Evolutionary conservation across 768 basidiomycete genomes (phyloP).

Genomic region (Rhizopogon rudus): DNA sequence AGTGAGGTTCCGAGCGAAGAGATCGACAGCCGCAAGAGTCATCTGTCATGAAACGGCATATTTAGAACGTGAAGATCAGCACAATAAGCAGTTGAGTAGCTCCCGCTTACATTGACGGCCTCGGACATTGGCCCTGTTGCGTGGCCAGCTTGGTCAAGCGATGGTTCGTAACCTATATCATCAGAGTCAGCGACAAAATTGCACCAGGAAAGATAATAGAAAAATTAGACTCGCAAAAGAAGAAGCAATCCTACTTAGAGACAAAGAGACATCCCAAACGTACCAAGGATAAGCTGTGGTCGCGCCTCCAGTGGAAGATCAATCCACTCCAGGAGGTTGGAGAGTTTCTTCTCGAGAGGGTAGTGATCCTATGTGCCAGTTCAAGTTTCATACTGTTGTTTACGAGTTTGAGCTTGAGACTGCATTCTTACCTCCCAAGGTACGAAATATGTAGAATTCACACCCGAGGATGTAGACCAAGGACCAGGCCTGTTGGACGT

Average conservation of each 20-base stretch:
- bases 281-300: conserved; percentile 76
- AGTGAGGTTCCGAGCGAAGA: conserved; percentile 69
- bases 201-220: not conserved
- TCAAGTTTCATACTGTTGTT: not conserved
- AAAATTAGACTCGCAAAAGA: not conserved
- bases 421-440: conserved; percentile 60
- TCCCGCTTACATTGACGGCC: conserved; percentile 57
- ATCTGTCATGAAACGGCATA: conserved; percentile 31
- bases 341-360: conserved; percentile 62
- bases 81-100: not conserved
- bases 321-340: conserved; percentile 78
- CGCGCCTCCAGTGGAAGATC: conserved; percentile 67
- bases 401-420: not conserved
- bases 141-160: conserved; percentile 84
- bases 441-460: conserved; percentile 67
- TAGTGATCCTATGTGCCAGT: conserved; percentile 43
- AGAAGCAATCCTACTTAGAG: not conserved
- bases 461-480: conserved; percentile 59
- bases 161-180: conserved; percentile 70
- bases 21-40: conserved; percentile 65
- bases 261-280: conserved; percentile 13
- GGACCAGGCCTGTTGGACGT: conserved; percentile 69
- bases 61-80: not conserved
- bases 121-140: conserved; percentile 61
- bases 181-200: not conserved